Evolutionary conservation across 2,329 filamentous ascomycete species (phyloP), one percentile per base, ranked within the genome.

Genomic region (Colletotrichum falcatum): DNA sequence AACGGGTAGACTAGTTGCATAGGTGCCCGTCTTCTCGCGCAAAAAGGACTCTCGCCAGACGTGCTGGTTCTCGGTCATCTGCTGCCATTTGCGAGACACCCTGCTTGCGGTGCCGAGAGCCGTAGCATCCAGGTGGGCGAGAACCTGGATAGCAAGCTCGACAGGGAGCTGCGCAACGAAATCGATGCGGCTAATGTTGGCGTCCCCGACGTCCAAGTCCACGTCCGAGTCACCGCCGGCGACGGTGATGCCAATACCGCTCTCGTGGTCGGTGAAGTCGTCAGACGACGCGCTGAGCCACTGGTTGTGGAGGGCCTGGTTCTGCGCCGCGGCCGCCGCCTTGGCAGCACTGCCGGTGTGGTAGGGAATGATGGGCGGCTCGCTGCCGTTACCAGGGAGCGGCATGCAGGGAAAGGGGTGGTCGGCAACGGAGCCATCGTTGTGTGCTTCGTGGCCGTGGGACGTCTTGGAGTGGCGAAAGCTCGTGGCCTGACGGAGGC

Each of bases 21-120:
- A 91, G 0, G 89, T 90, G 35, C 78, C 78, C 0, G 88, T 87
- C 77, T 88, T 90, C 75, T 90, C 87, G 20, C 89, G 82, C 39
- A 91, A 78, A 75, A 90, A 91, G 1, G 88, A 89, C 75, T 90
- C 86, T 20, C 88, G 84, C 89, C 89, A 91, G 56, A 91, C 84
- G 75, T 90, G 87, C 74, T 87, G 86, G 72, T 88, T 88, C 35
- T 78, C 76, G 5, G 84, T 79, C 1, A 86, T 77, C 16, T 76
- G 68, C 48, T 82, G 76, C 89, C 89, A 91, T 6, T 74, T 73
- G 35, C 76, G 82, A 16, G 84, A 90, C 2, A 91, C 89, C 28
- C 78, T 76, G 56, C 83, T 82, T 1, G 86, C 85, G 14, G 82
- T 83, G 12, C 81, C 79, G 16, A 91, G 81, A 1, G 85, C 84